Percentiles rank a stretch among this genome's conserved stretches.
Evolutionary conservation across 169 alveolate genomes (phyloP).

Genomic region (Eimeria necatrix): DNA sequence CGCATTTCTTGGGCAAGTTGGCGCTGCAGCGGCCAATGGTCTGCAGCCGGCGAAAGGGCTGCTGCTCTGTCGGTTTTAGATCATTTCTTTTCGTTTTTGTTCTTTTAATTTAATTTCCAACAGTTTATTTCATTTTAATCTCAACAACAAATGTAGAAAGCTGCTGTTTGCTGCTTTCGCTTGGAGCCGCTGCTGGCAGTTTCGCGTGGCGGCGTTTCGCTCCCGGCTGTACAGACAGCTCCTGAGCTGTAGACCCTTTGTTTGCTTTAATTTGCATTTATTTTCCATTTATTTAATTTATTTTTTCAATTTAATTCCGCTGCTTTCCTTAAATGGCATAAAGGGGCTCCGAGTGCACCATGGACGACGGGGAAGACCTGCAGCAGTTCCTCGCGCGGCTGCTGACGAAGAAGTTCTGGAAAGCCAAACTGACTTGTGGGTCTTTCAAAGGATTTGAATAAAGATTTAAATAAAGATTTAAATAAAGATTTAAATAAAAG

Average conservation of each 20-base stretch:
- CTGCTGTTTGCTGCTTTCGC: too few relatives aligned
- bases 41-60: not conserved
- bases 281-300: too few relatives aligned
- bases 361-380: conserved; percentile 30
- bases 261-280: too few relatives aligned
- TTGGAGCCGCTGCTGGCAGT: too few relatives aligned
- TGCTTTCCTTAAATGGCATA: not conserved
- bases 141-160: not conserved
- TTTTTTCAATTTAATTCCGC: too few relatives aligned
- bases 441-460: not conserved
- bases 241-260: too few relatives aligned
- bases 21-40: not conserved
- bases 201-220: too few relatives aligned
- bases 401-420: conserved; percentile 22
- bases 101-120: not conserved
- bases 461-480: not conserved
- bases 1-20: not conserved
- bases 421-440: not conserved
- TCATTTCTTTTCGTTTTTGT: not conserved
- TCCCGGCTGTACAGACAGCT: too few relatives aligned
- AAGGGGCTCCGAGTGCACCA: not conserved
- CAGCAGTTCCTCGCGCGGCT: conserved; percentile 11
- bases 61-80: not conserved
- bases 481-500: not conserved
- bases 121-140: not conserved